phyloP scores from a whole-genome alignment of 179 eudicot genomes.

The Silene noctiflora region DNA sequence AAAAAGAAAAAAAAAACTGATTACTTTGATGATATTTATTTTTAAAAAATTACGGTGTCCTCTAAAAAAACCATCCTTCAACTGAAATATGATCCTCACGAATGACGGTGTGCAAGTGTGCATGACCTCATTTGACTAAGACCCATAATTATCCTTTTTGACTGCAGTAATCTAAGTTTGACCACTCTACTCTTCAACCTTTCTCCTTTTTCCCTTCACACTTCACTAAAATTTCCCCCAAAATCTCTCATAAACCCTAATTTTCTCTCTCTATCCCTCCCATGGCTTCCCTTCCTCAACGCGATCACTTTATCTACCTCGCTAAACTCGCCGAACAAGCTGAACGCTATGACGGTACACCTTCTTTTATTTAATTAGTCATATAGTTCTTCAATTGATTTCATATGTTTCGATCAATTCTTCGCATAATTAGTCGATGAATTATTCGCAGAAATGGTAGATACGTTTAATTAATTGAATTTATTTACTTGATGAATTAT shows the following conservation, averaged over 20 bases:
- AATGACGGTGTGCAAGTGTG: not conserved
- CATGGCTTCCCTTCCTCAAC: slow-evolving; percentile 30
- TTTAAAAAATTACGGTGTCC: no score
- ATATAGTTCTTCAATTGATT: not conserved
- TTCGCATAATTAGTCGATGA: no score
- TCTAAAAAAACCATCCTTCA: no score
- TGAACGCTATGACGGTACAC: slow-evolving; percentile 32
- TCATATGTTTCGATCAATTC: not conserved
- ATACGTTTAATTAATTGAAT: not conserved
- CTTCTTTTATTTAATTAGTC: not conserved
- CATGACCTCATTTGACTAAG: not conserved
- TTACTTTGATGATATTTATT: no score
- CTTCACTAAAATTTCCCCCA: not conserved
- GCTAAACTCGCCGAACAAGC: slow-evolving; percentile 36
- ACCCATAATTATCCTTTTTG: not conserved
- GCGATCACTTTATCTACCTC: slow-evolving; percentile 23
- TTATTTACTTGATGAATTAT: not conserved
- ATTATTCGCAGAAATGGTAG: slow-evolving; percentile 37
- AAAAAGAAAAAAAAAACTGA: no score
- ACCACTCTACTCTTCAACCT: not conserved
- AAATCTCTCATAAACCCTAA: slow-evolving; percentile 8
- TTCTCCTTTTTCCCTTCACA: not conserved
- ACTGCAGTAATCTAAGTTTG: not conserved
- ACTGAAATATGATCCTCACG: no score
- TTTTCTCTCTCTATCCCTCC: slow-evolving; percentile 2